Percentiles rank a stretch among this genome's conserved stretches.
These are phyloP conservation scores for Tephrocybe sp. DNA, from an alignment of 768 basidiomycete species.

Conservation along the genomic window DNA sequence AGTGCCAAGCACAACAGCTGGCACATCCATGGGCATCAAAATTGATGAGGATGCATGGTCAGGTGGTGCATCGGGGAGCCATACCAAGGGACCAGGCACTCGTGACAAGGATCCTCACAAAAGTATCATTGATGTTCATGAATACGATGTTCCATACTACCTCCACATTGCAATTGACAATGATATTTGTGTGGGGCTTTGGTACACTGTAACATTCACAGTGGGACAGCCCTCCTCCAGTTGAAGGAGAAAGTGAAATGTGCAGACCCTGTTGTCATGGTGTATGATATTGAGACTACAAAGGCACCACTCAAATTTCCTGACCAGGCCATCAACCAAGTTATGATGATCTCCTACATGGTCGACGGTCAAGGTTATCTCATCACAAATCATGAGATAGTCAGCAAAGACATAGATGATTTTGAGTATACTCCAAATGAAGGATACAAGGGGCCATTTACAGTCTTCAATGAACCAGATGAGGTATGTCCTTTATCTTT, in stretches of 20 bases:
- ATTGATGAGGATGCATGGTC: conserved; percentile 64
- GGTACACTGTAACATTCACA: conserved; percentile 88
- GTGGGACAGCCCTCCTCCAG: conserved; percentile 78
- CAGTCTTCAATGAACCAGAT: conserved; percentile 90
- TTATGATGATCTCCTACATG: conserved; percentile 99
- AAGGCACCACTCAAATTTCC: conserved; percentile 99
- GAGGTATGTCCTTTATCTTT: conserved; percentile 61
- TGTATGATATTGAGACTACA: conserved; percentile 97
- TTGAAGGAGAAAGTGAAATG: conserved; percentile 91
- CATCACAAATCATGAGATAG: conserved; percentile 97
- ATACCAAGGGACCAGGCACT: conserved; percentile 27
- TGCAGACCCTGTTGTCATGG: conserved; percentile 99
- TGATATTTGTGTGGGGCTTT: conserved; percentile 95
- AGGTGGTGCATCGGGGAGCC: conserved; percentile 37
- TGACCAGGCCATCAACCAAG: conserved; percentile 92
- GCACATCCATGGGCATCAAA: conserved; percentile 65
- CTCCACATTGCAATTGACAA: conserved; percentile 99
- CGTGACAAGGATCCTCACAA: conserved; percentile 85
- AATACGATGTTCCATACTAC: conserved; percentile 97
- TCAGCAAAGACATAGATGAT: conserved; percentile 95
- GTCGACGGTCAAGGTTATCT: conserved; percentile 96
- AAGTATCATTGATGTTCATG: conserved; percentile 90
- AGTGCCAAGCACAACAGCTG: conserved; percentile 84
- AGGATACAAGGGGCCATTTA: conserved; percentile 96
- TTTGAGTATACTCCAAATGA: conserved; percentile 99